Conservation (phyloP, 169 alveolate genomes). For the Theileria annulata region DNA sequence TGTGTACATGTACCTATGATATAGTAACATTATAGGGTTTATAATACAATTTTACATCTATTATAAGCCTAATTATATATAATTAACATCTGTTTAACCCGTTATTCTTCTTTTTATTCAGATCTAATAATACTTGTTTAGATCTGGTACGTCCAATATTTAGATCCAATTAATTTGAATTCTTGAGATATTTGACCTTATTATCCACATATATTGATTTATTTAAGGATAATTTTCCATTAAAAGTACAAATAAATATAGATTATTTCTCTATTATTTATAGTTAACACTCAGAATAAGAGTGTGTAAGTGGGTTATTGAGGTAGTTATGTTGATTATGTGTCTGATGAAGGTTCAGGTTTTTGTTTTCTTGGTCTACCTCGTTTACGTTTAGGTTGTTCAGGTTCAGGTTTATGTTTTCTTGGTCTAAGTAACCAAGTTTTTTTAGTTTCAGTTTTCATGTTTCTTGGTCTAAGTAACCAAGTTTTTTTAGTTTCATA, state of each 20-base stretch:
- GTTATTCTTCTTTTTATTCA: too few relatives aligned
- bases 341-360: neutral
- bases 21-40: neutral
- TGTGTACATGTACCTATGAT: neutral
- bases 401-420: neutral
- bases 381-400: too few relatives aligned
- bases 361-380: too few relatives aligned
- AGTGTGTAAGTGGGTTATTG: neutral
- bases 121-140: neutral
- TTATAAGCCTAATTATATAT: neutral
- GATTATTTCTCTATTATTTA: neutral
- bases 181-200: neutral
- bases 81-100: neutral
- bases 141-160: neutral
- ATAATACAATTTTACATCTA: neutral
- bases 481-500: too few relatives aligned
- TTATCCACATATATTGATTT: neutral
- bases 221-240: neutral
- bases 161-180: neutral
- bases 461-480: too few relatives aligned
- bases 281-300: neutral
- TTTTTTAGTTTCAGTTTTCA: too few relatives aligned
- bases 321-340: neutral
- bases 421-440: too few relatives aligned
- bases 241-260: neutral